Conservation (phyloP, 2,329 filamentous ascomycete genomes). For the Talaromyces sp. region DNA sequence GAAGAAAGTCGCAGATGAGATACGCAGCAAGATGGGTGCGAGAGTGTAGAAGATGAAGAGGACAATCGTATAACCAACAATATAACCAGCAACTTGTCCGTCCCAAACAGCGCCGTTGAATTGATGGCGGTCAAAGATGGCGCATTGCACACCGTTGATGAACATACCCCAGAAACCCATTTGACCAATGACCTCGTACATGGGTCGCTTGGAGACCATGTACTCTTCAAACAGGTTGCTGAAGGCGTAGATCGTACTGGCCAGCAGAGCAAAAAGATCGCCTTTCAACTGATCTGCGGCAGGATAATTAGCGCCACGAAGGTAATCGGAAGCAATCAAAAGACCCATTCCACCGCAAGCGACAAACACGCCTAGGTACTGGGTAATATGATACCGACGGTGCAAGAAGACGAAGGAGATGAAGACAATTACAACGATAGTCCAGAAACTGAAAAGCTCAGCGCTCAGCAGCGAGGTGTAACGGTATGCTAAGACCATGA, state of each 20-base stretch:
- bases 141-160: conserved; percentile 87
- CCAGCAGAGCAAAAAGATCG: conserved; percentile 83
- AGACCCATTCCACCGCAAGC: conserved; percentile 89
- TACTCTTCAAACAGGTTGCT: conserved; percentile 92
- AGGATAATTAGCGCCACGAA: conserved; percentile 58
- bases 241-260: conserved; percentile 85
- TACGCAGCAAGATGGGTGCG: conserved; percentile 80
- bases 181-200: conserved; percentile 92
- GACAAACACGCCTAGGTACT: conserved; percentile 80
- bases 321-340: conserved; percentile 79
- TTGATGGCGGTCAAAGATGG: conserved; percentile 78
- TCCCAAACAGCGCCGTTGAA: conserved; percentile 65
- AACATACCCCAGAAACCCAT: conserved; percentile 80
- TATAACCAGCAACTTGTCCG: conserved; percentile 67
- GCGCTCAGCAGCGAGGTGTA: conserved; percentile 89
- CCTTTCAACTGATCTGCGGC: conserved; percentile 71
- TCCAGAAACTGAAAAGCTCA: conserved; percentile 98
- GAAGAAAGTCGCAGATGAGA: conserved; percentile 89
- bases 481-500: conserved; percentile 88
- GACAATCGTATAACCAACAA: conserved; percentile 80
- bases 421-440: conserved; percentile 85
- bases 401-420: conserved; percentile 76
- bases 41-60: conserved; percentile 81
- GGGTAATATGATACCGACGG: conserved; percentile 83
- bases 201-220: conserved; percentile 75